Conservation (phyloP, 129 eudicot species). For the Silybum marianum region DNA sequence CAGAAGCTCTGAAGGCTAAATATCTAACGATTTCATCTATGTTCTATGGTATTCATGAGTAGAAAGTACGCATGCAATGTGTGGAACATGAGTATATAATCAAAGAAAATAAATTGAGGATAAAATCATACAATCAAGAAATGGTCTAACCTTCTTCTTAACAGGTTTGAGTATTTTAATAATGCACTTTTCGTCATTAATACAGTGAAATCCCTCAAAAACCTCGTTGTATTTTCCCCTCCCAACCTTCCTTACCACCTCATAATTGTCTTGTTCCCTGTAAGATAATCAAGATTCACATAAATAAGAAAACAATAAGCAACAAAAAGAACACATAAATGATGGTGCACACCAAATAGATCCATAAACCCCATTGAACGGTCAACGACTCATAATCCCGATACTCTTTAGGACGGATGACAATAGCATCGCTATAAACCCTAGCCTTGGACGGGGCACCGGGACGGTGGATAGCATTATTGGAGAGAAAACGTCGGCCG, state of each 20-base stretch:
- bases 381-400: conserved; percentile 95
- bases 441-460: conserved; percentile 93
- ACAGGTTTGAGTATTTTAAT: conserved; percentile 96
- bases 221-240: conserved; percentile 98
- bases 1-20: neutral
- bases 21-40: neutral
- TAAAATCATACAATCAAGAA: neutral
- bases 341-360: neutral
- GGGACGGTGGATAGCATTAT: conserved; percentile 88
- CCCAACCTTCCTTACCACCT: conserved; percentile 96
- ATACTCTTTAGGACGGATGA: conserved; percentile 83
- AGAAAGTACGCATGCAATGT: neutral
- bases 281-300: neutral
- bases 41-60: neutral
- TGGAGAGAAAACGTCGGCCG: conserved; percentile 47
- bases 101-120: neutral
- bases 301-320: neutral
- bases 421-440: conserved; percentile 84
- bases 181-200: conserved; percentile 79
- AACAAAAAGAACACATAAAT: neutral
- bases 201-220: conserved; percentile 81
- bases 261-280: conserved; percentile 96
- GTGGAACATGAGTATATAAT: neutral
- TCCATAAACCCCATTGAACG: conserved; percentile 87
- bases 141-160: conserved; percentile 79